These are phyloP conservation scores for Lepiota brunneoincarnata DNA, from an alignment of 768 basidiomycete genomes.

Conservation along the genomic window DNA sequence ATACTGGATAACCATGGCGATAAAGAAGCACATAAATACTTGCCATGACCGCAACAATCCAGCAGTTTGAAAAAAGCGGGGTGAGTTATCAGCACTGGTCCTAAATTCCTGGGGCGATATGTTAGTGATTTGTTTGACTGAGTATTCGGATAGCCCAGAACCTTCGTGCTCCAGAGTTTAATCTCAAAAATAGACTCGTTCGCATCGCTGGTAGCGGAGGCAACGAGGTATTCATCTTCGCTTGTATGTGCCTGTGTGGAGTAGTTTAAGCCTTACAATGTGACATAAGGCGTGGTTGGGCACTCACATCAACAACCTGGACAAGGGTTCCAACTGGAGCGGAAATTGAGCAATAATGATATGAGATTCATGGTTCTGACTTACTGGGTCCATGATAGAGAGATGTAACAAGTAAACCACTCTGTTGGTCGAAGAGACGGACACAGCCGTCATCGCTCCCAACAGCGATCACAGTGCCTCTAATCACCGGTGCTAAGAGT, in stretches of 20 bases:
- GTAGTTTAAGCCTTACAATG: neutral
- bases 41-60: no score
- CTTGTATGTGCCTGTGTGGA: neutral
- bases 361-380: neutral
- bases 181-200: neutral
- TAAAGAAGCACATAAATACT: no score
- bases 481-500: neutral
- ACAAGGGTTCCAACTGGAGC: neutral
- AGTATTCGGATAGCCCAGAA: no score
- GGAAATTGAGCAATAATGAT: neutral
- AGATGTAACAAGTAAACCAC: neutral
- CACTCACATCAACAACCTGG: no score
- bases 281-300: neutral
- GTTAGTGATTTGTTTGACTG: no score
- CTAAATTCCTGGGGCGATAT: no score
- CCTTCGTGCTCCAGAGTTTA: neutral
- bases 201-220: neutral
- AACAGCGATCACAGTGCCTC: no score
- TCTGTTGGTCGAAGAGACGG: neutral
- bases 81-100: no score
- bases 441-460: neutral
- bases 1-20: no score
- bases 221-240: neutral
- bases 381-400: neutral
- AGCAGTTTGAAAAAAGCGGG: no score